Conservation (phyloP, 139 green algal genomes). For the Chlorokybus atmophyticus region DNA sequence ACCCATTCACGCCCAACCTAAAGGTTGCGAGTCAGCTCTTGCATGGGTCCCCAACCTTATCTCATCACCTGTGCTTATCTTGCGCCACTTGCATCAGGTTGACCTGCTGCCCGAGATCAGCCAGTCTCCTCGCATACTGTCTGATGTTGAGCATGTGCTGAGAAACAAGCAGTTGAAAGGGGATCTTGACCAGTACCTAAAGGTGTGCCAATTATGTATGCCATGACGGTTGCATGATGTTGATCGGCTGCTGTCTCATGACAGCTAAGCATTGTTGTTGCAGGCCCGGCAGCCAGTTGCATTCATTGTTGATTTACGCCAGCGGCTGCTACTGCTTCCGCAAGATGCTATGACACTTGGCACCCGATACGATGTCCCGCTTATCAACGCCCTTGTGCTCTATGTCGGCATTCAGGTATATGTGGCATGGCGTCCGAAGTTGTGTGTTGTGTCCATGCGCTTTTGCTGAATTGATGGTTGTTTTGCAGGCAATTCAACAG, state of each 20-base stretch:
- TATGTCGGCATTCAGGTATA: constrained; percentile 65
- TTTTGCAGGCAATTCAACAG: constrained; percentile 29
- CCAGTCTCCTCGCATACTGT: constrained; percentile 53
- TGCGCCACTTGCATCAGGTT: constrained; percentile 27
- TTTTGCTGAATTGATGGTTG: no score
- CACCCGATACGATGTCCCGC: constrained; percentile 61
- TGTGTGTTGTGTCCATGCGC: no score
- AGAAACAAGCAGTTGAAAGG: constrained; percentile 30
- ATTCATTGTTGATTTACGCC: constrained; percentile 47
- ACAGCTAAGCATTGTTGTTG: no score
- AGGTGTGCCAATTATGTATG: no score
- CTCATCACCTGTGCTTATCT: constrained; percentile 5
- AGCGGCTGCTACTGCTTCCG: constrained; percentile 39
- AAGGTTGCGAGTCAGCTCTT: constrained; percentile 43
- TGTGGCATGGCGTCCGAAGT: no score
- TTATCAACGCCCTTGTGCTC: constrained; percentile 84
- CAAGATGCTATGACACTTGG: constrained; percentile 22
- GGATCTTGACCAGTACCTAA: constrained; percentile 53
- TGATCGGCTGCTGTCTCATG: not conserved
- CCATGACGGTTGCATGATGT: no score
- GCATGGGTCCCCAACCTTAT: not conserved
- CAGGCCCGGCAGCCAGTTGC: constrained; percentile 27
- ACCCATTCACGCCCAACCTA: constrained; percentile 96
- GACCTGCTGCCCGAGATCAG: constrained; percentile 87
- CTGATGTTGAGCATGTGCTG: constrained; percentile 44